Conservation (phyloP, 495 filamentous ascomycete genomes). For the Penicillium crystallinum region DNA sequence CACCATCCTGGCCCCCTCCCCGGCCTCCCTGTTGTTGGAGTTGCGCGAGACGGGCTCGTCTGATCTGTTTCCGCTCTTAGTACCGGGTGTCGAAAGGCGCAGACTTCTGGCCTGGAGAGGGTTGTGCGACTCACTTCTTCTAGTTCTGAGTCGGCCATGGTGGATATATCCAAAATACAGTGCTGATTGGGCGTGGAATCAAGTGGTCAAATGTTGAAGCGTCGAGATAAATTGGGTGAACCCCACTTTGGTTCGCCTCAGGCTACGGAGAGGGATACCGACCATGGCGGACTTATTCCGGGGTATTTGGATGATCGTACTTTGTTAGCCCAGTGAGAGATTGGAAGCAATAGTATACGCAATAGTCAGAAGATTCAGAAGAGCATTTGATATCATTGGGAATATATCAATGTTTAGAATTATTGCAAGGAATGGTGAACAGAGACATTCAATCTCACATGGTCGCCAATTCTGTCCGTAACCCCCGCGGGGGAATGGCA, state of each 20-base stretch:
- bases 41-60: constrained; percentile 84
- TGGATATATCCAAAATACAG: constrained; percentile 14
- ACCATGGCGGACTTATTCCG: not conserved
- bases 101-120: not conserved
- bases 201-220: not conserved
- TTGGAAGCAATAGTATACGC: no score
- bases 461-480: not conserved
- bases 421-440: no score
- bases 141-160: constrained; percentile 81
- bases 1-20: constrained; percentile 41
- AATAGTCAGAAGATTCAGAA: not conserved
- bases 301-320: not conserved
- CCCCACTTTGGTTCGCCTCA: constrained; percentile 24
- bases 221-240: constrained; percentile 4
- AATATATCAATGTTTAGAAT: no score
- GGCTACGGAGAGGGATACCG: not conserved
- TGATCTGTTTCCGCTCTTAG: constrained; percentile 53
- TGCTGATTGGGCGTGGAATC: not conserved
- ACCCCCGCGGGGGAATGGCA: constrained; percentile 15
- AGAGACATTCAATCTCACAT: not conserved
- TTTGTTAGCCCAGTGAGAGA: no score
- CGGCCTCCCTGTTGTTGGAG: constrained; percentile 63
- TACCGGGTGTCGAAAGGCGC: not conserved
- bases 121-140: constrained; percentile 56
- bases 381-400: not conserved